Percentiles rank a stretch among this genome's conserved stretches.
These are phyloP conservation scores for Neoarthrinium moseri DNA, from an alignment of 2,329 filamentous ascomycete species.

Conservation along the genomic window DNA sequence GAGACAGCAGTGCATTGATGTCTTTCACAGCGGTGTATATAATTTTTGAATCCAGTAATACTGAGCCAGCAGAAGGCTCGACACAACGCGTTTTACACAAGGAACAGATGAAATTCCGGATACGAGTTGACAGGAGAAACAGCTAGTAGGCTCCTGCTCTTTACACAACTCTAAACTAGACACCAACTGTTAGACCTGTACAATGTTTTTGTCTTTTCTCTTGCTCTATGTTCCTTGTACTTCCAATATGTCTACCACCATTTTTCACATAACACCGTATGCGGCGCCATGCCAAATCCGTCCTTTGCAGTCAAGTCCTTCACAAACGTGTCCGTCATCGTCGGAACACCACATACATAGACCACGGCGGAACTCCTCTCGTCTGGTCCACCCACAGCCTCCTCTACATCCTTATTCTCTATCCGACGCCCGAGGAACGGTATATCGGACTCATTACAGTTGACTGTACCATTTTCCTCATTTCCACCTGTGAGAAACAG, in stretches of 20 bases:
- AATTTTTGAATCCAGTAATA: no score
- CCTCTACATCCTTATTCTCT: slow-evolving; percentile 36
- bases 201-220: no score
- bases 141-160: no score
- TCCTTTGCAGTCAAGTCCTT: slow-evolving; percentile 36
- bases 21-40: no score
- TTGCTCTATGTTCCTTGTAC: no score
- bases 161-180: no score
- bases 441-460: slow-evolving; percentile 21
- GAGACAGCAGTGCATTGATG: no score
- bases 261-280: slow-evolving; percentile 57
- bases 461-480: slow-evolving; percentile 15
- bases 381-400: slow-evolving; percentile 33
- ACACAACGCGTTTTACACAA: no score
- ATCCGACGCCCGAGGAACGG: slow-evolving; percentile 40
- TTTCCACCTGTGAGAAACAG: slow-evolving; percentile 44
- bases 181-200: no score
- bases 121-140: no score
- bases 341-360: slow-evolving; percentile 67
- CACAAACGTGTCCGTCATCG: slow-evolving; percentile 68
- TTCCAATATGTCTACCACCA: slow-evolving; percentile 51
- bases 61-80: no score
- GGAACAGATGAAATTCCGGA: no score
- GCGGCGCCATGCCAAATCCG: slow-evolving; percentile 37
- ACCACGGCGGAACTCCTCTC: slow-evolving; percentile 46